phyloP scores from a whole-genome alignment of 371 early-diverging fungal genomes.

The Saksenaea vasiformis region DNA sequence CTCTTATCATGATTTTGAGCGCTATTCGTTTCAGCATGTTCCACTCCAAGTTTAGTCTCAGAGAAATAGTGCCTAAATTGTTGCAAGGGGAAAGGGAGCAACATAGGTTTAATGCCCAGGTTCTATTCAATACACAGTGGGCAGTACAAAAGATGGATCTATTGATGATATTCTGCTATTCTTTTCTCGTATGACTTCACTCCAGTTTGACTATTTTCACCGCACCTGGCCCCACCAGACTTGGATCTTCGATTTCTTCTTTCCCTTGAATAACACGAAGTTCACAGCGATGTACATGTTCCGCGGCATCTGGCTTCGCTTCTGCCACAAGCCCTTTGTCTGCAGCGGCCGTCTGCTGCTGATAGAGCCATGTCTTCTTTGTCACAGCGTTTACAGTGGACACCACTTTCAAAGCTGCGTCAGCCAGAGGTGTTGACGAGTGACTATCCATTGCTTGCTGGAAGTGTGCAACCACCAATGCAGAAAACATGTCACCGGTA shows the following conservation, averaged over 20 bases:
- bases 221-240: slow-evolving; percentile 8
- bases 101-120: too few species aligned
- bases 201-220: slow-evolving; percentile 13
- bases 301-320: slow-evolving; percentile 32
- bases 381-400: slow-evolving; percentile 77
- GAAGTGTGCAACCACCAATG: slow-evolving; percentile 68
- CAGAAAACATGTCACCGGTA: slow-evolving; percentile 90
- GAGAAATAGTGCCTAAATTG: too few species aligned
- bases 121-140: too few species aligned
- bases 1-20: too few species aligned
- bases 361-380: slow-evolving; percentile 56
- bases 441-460: slow-evolving; percentile 22
- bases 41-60: too few species aligned
- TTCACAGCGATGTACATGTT: slow-evolving; percentile 59
- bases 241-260: slow-evolving; percentile 60
- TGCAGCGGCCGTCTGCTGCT: slow-evolving; percentile 21
- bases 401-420: slow-evolving; percentile 61
- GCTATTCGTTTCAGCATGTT: too few species aligned
- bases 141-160: too few species aligned
- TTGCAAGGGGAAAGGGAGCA: too few species aligned
- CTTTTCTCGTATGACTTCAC: too few species aligned
- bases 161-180: too few species aligned
- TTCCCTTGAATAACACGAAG: slow-evolving; percentile 67
- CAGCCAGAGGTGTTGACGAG: slow-evolving; percentile 11
- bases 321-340: slow-evolving; percentile 27